These are phyloP conservation scores for Euphrasia confusa DNA, from an alignment of 257 asterid genomes.

Conservation along the genomic window DNA sequence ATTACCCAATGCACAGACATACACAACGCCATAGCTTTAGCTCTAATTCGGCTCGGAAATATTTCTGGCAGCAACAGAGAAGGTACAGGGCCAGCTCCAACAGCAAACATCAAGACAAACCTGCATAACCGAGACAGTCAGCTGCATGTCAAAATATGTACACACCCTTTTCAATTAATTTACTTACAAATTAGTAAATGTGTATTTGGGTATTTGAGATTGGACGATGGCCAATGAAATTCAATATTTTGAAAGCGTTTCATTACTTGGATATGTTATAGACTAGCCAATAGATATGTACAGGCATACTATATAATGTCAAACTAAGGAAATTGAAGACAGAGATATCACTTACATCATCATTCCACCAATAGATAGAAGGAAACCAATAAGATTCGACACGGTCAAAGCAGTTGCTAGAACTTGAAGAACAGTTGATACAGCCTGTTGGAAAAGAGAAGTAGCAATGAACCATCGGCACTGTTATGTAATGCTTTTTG, in stretches of 20 bases:
- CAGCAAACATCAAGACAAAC: slow-evolving; percentile 76
- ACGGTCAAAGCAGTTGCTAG: slow-evolving; percentile 47
- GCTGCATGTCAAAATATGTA: slow-evolving; percentile 8
- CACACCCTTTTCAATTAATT: not conserved
- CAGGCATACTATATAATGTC: slow-evolving; percentile 7
- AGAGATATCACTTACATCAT: slow-evolving; percentile 57
- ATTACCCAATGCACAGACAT: slow-evolving; percentile 97
- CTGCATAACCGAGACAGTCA: slow-evolving; percentile 35
- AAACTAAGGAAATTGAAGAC: slow-evolving; percentile 11
- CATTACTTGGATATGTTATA: not conserved
- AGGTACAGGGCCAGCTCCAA: slow-evolving; percentile 97
- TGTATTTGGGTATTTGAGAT: slow-evolving; percentile 5
- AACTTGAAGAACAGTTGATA: slow-evolving; percentile 75
- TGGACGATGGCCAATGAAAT: not conserved
- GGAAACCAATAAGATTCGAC: slow-evolving; percentile 41
- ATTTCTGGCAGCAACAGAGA: slow-evolving; percentile 81
- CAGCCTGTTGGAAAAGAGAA: slow-evolving; percentile 47
- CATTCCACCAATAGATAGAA: slow-evolving; percentile 71
- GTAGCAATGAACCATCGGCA: not conserved
- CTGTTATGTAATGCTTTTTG: not conserved
- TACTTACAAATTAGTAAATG: not conserved
- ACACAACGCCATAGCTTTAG: slow-evolving; percentile 87
- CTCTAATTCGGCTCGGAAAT: slow-evolving; percentile 70
- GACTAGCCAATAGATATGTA: not conserved
- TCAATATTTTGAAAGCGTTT: not conserved